Evolutionary conservation across 2,329 filamentous ascomycete species (phyloP).

Genomic region (Diaporthe sp.): DNA sequence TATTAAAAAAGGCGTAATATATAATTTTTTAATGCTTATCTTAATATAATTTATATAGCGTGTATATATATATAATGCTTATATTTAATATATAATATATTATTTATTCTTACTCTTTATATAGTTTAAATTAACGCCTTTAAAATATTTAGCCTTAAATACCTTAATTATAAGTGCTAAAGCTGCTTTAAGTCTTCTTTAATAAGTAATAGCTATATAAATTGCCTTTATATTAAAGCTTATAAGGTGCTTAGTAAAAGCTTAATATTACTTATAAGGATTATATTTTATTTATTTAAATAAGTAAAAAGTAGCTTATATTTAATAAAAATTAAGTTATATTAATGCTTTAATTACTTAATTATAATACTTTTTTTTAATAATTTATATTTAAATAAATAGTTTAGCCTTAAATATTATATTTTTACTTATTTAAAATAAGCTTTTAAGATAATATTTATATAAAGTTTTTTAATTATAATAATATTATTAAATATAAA

Average conservation of each 20-base stretch:
- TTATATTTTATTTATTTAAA: not conserved
- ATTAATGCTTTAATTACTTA: not conserved
- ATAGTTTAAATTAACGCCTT: not conserved
- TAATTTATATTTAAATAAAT: not conserved
- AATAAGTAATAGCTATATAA: not conserved
- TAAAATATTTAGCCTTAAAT: not conserved
- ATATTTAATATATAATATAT: not conserved
- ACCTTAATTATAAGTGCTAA: not conserved
- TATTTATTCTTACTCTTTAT: not conserved
- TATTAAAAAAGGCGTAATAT: too few relatives aligned
- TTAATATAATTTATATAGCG: not conserved
- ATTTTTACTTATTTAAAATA: not conserved
- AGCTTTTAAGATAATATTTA: conserved; percentile 7
- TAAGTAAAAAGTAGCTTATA: too few relatives aligned
- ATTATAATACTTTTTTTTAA: not conserved
- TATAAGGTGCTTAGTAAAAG: too few relatives aligned
- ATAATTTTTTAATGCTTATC: too few relatives aligned
- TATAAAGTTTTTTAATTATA: not conserved
- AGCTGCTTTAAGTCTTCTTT: not conserved
- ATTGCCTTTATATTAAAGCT: not conserved
- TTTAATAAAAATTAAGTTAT: not conserved
- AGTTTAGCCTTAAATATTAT: not conserved
- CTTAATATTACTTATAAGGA: not conserved
- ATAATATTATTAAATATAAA: not conserved
- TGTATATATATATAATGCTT: not conserved